Base-by-base conservation (phyloP, 2,329 filamentous ascomycete species). In the Dactylonectria macrodidyma region DNA sequence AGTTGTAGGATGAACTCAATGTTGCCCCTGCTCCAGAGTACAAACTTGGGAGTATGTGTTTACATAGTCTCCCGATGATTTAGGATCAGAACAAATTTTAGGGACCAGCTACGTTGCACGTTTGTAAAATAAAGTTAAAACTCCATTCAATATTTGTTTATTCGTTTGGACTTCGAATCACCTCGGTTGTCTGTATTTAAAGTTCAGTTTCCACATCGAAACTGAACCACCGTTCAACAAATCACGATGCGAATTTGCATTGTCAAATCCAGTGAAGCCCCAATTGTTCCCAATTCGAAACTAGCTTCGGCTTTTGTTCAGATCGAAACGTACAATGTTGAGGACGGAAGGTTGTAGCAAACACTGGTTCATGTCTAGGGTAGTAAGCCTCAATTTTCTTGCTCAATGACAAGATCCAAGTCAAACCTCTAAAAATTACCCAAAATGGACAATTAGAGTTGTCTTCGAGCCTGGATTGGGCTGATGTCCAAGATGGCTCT, bases 1-100 rank as follows among this genome's bases (percentile, higher is more conserved):
- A 9, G 67, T 77, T 57, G 59, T 58, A 9, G 59, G 66, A 5
- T 24, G 33, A 38, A 11, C 56, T 47, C 6, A 44, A 52, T 30
- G 46, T 19, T 41, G 46, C 14, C 36, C 6, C 33, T 48, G 11
- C 34, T 11, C 7, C 10, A 36, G 26, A 26, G 7, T 33, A 26
- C 14, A 8, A 22, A 7, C n/a, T n/a, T 19, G 9, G 7, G 26
- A 7, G 4, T 12, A 50, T 30, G 22, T 22, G 19, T 54, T 14
- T n/a, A 19, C 12, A 14, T 54, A 19, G n/a, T 54, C 24, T 5
- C 30, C 33, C 2, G n/a, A 22, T 54, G 33, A 36, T 54, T 22
- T 22, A 54, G 11, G 22, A 24, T 38, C 9, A 54, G 14, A 3
- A 22, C 22, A 33, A 9, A 54, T 36, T 24, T 24, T 24, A 14